Base-by-base conservation (phyloP, 352 stramenopile genomes). In the Phytophthora sansomeana region DNA sequence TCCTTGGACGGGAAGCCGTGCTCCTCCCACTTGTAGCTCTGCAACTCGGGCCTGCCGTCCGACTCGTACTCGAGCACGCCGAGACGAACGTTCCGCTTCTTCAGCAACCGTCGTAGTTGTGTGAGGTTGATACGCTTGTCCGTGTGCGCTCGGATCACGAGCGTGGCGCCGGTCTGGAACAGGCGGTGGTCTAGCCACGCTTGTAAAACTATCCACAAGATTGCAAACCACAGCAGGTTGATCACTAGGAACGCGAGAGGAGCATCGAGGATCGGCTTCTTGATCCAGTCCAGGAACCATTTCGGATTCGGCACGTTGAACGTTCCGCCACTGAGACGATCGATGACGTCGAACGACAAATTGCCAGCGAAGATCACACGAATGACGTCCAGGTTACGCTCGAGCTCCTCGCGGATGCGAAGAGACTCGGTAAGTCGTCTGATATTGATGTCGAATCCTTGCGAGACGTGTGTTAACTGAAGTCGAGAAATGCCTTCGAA, bases 311-410 rank as follows among this genome's bases (percentile, higher is more conserved):
- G 72, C 13, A 99, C 83, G 47, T 95, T 93, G 81, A 97, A 99
- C 5, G 76, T 81, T 6, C 90, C 80, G 7, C 96, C 96, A 26
- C 93, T 98, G 28, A 99, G 75, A 41, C 96, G 85, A 75, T 99
- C 97, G 9, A 99, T 70, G 41, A 99, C 62, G 48, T 98, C 93
- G 70, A 99, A 99, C 9, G 95, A 92, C 6, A 99, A 72, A 33
- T 93, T 92, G 2, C 93, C 96, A 5, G 90, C 87, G 42, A 99
- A 97, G 53, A 99, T 89, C 29, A 97, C 64, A 56, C 97, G 89
- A 8, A 99, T 76, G 29, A 98, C 81, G 49, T 97, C 89, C 11
- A 98, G 52, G 14, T 81, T 92, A 29, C 75, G 68, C 5, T 78
- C 75, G 14, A 87, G 77, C 24, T 91, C 72, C 4, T 87, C 69